Evolutionary conservation across 2,329 filamentous ascomycete genomes (phyloP).

Genomic region (Cytospora schulzeri): DNA sequence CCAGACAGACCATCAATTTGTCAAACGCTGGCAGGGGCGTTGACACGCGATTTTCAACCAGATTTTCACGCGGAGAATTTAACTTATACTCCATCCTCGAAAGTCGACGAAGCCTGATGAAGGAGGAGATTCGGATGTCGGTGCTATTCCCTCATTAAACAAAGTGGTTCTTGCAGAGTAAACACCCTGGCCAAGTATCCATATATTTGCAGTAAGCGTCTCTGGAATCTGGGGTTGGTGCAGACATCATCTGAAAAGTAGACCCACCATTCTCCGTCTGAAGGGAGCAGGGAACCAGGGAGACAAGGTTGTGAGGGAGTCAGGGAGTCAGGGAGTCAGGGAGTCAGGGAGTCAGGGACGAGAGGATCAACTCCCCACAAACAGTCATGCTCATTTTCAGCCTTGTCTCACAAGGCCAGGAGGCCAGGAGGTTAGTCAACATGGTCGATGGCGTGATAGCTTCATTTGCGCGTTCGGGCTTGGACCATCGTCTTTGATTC

Average conservation of each 20-base stretch:
- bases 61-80: not conserved
- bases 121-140: not conserved
- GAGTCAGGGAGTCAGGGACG: not conserved
- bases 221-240: not conserved
- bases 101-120: not conserved
- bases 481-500: slow-evolving; percentile 4
- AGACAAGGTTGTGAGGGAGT: no score
- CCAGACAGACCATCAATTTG: not conserved
- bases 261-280: not conserved
- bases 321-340: not conserved
- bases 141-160: not conserved
- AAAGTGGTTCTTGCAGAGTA: not conserved
- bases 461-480: slow-evolving; percentile 13
- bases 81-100: not conserved
- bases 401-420: not conserved
- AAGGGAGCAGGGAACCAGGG: not conserved
- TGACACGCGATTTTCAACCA: not conserved
- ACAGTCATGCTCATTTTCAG: not conserved
- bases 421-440: not conserved
- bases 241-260: not conserved
- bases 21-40: not conserved
- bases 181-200: not conserved
- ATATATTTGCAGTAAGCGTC: not conserved
- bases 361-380: not conserved
- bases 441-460: slow-evolving; percentile 25